Evolutionary conservation across 1,284 basidiomycete genomes (phyloP), one percentile per base, ranked within the genome.

Genomic region (Boletellus dicymbophilus): DNA sequence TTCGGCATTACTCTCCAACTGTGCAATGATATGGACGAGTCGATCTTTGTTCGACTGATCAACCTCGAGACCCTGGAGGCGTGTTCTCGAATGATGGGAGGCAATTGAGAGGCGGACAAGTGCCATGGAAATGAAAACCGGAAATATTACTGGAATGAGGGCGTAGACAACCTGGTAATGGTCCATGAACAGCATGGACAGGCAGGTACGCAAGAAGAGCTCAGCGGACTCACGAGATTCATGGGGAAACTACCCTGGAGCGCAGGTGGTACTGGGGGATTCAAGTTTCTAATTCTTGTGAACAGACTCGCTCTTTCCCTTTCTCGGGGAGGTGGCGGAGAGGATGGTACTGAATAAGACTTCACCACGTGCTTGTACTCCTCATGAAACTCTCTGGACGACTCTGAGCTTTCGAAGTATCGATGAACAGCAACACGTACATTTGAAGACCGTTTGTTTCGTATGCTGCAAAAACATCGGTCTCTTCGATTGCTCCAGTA

Each of bases 401-500:
- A 34, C 23, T 39, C 7, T 60, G 27, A 66, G 50, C 7, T 27
- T 20, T 13, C 27, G 49, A 15, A 46, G 47, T 33, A 34, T 22
- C 21, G 22, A 51, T 37, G 36, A 51, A 45, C 10, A 21, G 23
- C 10, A 25, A 48, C 0, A 64, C 81, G 27, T 71, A 88, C 84
- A 93, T 71, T 56, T 81, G 62, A 11, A 93, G 67, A 1, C 85
- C 86, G 52, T 76, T 85, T 2, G 69, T 71, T 22, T 73, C 67
- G 58, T 82, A 75, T 20, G 83, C 75, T 11, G 72, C 70, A 65
- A 93, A 93, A 0, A 82, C 80, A 66, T 95, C 90, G 51, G 77
- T 66, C 0, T 73, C 63, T 52, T 90, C 87, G 38, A 93, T 88
- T 6, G 84, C 82, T 3, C 89, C 82, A 2, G 90, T 90, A 9